Percentiles rank a stretch among this genome's conserved stretches.
Conservation (phyloP, 1,284 basidiomycete species). For the Boletus sp. region DNA sequence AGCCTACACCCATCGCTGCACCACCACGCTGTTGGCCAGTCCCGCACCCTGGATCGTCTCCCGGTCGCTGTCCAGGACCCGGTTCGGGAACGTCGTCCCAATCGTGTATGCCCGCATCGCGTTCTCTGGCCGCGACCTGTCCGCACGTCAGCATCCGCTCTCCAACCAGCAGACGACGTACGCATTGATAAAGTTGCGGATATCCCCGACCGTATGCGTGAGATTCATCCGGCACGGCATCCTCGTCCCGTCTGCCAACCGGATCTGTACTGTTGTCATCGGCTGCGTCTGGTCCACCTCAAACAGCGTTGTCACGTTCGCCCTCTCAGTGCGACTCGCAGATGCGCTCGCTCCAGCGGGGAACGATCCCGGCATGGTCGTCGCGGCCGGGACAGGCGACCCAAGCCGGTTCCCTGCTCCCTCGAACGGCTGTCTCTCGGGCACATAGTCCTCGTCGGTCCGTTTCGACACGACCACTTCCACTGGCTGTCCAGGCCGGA, state of each 20-base stretch:
- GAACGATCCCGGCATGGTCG: constrained; percentile 58
- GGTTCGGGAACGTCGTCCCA: constrained; percentile 82
- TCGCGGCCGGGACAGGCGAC: constrained; percentile 47
- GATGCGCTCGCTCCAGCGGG: constrained; percentile 26
- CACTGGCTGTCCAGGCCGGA: constrained; percentile 78
- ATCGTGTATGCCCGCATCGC: constrained; percentile 67
- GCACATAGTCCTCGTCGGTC: constrained; percentile 70
- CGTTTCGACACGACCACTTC: constrained; percentile 81
- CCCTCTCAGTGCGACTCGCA: constrained; percentile 29
- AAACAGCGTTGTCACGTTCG: constrained; percentile 56
- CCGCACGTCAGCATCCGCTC: not conserved
- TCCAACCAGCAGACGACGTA: constrained; percentile 42
- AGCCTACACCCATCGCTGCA: constrained; percentile 71
- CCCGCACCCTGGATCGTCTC: constrained; percentile 75
- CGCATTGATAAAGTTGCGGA: constrained; percentile 88
- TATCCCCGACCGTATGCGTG: constrained; percentile 84
- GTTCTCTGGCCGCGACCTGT: constrained; percentile 75
- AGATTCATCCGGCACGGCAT: constrained; percentile 89
- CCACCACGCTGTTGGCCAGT: constrained; percentile 79
- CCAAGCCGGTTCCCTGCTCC: constrained; percentile 87
- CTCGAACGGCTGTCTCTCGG: constrained; percentile 53
- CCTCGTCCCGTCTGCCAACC: constrained; percentile 89
- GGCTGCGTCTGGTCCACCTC: constrained; percentile 80
- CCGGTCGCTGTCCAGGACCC: constrained; percentile 61
- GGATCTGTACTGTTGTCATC: constrained; percentile 87